Evolutionary conservation across 1,284 basidiomycete genomes (phyloP).

Genomic region (Wolfiporia cocos): DNA sequence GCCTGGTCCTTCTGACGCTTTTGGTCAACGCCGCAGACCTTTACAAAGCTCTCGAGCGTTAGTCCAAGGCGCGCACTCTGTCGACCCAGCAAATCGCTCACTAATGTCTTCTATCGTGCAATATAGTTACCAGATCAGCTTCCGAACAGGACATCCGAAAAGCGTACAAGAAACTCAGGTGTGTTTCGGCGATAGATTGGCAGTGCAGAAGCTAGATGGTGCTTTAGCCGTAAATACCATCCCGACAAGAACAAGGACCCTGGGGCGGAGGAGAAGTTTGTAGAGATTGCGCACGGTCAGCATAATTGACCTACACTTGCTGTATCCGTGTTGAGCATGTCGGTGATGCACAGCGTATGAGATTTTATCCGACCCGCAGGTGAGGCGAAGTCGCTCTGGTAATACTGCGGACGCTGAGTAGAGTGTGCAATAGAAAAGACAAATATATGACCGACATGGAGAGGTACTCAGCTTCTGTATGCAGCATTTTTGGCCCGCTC

Average conservation of each 20-base stretch:
- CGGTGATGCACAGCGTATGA: slow-evolving; percentile 70
- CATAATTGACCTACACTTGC: neutral
- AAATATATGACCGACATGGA: slow-evolving; percentile 89
- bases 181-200: slow-evolving; percentile 16
- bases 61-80: slow-evolving; percentile 34
- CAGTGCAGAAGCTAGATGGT: neutral
- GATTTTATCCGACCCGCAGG: slow-evolving; percentile 77
- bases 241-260: slow-evolving; percentile 92
- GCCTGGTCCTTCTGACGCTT: slow-evolving; percentile 37
- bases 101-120: slow-evolving; percentile 18
- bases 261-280: slow-evolving; percentile 79
- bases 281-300: slow-evolving; percentile 83
- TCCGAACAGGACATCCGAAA: slow-evolving; percentile 85
- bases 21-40: slow-evolving; percentile 59
- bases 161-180: slow-evolving; percentile 87
- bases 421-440: slow-evolving; percentile 57
- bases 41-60: slow-evolving; percentile 73
- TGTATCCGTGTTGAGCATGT: neutral
- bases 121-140: slow-evolving; percentile 69
- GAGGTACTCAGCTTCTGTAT: slow-evolving; percentile 48
- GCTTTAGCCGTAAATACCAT: slow-evolving; percentile 41
- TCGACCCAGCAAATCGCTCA: slow-evolving; percentile 19
- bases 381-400: slow-evolving; percentile 28
- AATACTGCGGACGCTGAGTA: slow-evolving; percentile 1
- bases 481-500: too few relatives aligned